phyloP scores from a whole-genome alignment of 306 rosid species.

The Fagus crenata region DNA sequence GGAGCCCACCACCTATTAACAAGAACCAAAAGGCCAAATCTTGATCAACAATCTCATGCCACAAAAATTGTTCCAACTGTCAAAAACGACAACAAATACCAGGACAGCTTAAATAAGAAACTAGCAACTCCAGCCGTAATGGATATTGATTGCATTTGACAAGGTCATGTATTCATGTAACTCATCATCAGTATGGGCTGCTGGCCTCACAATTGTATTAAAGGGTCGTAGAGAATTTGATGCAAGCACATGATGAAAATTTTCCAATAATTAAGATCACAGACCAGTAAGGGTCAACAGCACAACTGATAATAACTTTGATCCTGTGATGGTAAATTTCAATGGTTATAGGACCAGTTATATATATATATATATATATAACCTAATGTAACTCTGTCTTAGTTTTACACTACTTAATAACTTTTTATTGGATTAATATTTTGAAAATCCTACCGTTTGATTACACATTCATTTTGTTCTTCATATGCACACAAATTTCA shows the following conservation, averaged over 20 bases:
- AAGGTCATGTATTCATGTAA: conserved; percentile 1
- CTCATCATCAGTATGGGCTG: conserved; percentile 1
- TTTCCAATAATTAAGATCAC: conserved; percentile 24
- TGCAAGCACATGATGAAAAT: conserved; percentile 9
- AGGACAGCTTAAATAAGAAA: conserved; percentile 11
- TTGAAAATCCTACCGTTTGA: too few relatives aligned
- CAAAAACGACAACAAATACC: conserved; percentile 16
- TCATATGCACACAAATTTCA: too few relatives aligned
- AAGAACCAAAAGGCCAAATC: conserved; percentile 26
- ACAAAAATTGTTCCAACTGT: neutral
- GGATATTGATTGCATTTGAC: neutral
- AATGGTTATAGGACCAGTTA: neutral
- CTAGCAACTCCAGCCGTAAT: conserved; percentile 11
- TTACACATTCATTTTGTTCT: too few relatives aligned
- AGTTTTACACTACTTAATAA: too few relatives aligned
- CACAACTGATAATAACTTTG: neutral
- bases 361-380: too few relatives aligned
- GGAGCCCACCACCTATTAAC: conserved; percentile 96
- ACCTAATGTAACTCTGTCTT: too few relatives aligned
- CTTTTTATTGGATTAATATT: too few relatives aligned
- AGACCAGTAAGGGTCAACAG: neutral
- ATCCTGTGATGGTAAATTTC: conserved; percentile 6
- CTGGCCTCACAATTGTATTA: neutral
- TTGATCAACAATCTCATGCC: neutral
- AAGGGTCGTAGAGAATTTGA: neutral